Evolutionary conservation across 1,284 basidiomycete species (phyloP).

Genomic region (Moesziomyces parantarcticus): DNA sequence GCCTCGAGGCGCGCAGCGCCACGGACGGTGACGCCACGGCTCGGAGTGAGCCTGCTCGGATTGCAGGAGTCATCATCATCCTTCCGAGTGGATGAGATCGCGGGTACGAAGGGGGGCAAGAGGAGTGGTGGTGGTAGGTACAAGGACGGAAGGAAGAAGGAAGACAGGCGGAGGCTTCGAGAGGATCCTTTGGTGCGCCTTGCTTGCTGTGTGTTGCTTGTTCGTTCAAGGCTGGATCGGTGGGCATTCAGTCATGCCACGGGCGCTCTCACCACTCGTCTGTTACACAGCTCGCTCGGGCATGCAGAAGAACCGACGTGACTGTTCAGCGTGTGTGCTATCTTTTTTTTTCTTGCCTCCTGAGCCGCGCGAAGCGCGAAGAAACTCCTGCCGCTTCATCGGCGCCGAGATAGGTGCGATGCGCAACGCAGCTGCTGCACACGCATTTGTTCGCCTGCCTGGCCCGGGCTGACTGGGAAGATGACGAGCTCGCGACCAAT

Average conservation of each 20-base stretch:
- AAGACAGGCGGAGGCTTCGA: background rate
- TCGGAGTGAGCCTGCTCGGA: constrained; percentile 42
- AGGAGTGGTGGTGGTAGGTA: constrained; percentile 28
- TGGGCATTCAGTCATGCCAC: background rate
- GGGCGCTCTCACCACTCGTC: background rate
- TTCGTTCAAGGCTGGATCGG: background rate
- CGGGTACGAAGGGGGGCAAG: too few relatives aligned
- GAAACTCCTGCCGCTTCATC: background rate
- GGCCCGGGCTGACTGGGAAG: background rate
- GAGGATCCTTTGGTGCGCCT: background rate
- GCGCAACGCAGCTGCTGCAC: background rate
- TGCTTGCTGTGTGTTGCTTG: background rate
- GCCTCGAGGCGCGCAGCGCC: constrained; percentile 23
- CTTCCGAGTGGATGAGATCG: background rate
- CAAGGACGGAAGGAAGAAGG: background rate
- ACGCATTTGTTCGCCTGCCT: background rate
- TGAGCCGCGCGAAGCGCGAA: background rate
- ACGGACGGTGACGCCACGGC: constrained; percentile 25
- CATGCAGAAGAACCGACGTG: background rate
- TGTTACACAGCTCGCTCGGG: background rate
- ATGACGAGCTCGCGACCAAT: constrained; percentile 7
- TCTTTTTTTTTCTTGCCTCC: background rate
- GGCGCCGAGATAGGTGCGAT: too few relatives aligned
- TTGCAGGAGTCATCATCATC: constrained; percentile 40
- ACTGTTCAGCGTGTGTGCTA: background rate